Conservation (phyloP, 768 basidiomycete genomes). For the Leucocoprinus leucothites region DNA sequence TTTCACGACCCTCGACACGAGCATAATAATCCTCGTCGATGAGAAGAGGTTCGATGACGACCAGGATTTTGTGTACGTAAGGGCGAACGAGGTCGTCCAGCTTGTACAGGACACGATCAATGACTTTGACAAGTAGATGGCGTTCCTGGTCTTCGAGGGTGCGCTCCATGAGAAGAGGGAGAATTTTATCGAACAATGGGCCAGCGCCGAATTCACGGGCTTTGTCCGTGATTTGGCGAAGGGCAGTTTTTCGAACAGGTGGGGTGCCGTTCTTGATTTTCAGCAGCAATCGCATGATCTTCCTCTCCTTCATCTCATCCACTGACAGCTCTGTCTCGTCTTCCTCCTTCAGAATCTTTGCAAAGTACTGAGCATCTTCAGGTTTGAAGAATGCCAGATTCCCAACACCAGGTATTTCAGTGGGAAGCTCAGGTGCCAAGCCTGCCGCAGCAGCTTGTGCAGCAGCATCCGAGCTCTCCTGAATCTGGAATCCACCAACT, state of each 20-base stretch:
- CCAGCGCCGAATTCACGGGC: slow-evolving; percentile 98
- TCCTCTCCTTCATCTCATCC: slow-evolving; percentile 99
- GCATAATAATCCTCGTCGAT: slow-evolving; percentile 98
- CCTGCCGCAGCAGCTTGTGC: slow-evolving; percentile 88
- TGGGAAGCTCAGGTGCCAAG: slow-evolving; percentile 89
- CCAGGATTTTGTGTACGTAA: slow-evolving; percentile 98
- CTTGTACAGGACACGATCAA: slow-evolving; percentile 98
- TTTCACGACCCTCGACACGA: slow-evolving; percentile 97
- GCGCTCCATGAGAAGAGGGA: slow-evolving; percentile 96
- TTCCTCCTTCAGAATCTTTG: slow-evolving; percentile 93
- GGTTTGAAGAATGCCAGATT: slow-evolving; percentile 97
- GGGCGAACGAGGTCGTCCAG: slow-evolving; percentile 98
- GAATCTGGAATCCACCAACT: slow-evolving; percentile 91
- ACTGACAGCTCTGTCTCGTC: slow-evolving; percentile 91
- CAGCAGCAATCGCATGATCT: slow-evolving; percentile 95
- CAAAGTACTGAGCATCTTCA: slow-evolving; percentile 97
- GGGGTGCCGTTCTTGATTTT: slow-evolving; percentile 99
- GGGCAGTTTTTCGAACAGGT: slow-evolving; percentile 95
- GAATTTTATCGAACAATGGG: slow-evolving; percentile 97
- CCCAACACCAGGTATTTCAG: slow-evolving; percentile 97
- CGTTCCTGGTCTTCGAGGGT: slow-evolving; percentile 98
- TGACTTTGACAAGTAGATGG: slow-evolving; percentile 97
- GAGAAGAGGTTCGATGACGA: slow-evolving; percentile 97
- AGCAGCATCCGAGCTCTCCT: slow-evolving; percentile 90
- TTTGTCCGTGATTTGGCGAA: slow-evolving; percentile 98